phyloP scores from a whole-genome alignment of 2,329 filamentous ascomycete species.

The Aspergillus cejpii region DNA sequence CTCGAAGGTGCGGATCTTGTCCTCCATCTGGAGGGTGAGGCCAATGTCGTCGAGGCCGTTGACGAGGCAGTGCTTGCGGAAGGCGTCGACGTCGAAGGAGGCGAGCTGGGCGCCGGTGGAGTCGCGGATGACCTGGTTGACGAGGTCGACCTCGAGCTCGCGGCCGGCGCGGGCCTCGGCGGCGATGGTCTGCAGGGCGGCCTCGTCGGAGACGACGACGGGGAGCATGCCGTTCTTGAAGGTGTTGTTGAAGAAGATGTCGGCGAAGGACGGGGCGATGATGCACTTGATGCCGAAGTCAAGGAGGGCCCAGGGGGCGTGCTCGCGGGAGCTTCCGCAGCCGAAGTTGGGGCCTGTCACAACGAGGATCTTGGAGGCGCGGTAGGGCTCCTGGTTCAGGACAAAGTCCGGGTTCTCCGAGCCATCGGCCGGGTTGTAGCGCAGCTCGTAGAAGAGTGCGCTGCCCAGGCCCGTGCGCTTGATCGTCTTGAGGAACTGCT shows the following conservation, averaged over 20 bases:
- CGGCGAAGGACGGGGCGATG: conserved; percentile 79
- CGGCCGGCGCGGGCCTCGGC: conserved; percentile 69
- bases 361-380: conserved; percentile 77
- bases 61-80: conserved; percentile 86
- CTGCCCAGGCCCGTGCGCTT: conserved; percentile 89
- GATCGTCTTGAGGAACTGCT: conserved; percentile 98
- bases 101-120: conserved; percentile 66
- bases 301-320: conserved; percentile 92
- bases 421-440: conserved; percentile 62
- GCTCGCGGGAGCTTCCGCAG: conserved; percentile 85
- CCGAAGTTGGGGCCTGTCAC: conserved; percentile 92
- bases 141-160: conserved; percentile 84
- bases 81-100: conserved; percentile 81
- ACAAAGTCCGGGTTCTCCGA: conserved; percentile 74
- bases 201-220: conserved; percentile 63
- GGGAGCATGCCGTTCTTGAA: conserved; percentile 99
- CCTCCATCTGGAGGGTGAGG: conserved; percentile 83
- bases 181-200: conserved; percentile 62
- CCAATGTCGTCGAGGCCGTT: conserved; percentile 96
- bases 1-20: conserved; percentile 83
- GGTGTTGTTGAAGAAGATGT: conserved; percentile 99
- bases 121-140: conserved; percentile 74
- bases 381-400: conserved; percentile 84
- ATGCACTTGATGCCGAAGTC: conserved; percentile 95
- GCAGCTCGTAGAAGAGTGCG: conserved; percentile 79